A percentile compares a stretch with the other conserved stretches of the same genome.
phyloP scores from a whole-genome alignment of 2,329 filamentous ascomycete species.

The Ambrosiella cleistominuta region DNA sequence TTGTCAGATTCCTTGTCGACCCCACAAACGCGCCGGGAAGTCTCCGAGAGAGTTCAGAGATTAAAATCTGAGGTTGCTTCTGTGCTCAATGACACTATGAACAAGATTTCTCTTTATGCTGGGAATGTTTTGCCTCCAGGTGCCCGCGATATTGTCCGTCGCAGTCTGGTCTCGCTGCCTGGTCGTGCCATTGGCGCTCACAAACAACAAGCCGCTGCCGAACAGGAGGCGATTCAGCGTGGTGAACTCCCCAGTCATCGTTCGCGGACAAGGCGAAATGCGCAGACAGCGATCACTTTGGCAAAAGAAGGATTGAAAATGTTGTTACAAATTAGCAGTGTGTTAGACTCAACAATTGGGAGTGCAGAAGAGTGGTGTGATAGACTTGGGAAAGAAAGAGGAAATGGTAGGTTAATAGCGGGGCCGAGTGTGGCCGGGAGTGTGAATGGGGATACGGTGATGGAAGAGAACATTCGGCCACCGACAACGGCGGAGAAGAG shows the following conservation, averaged over 20 bases:
- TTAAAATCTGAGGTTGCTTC: conserved; percentile 57
- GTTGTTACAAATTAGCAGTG: conserved; percentile 76
- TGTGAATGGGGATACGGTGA: conserved; percentile 13
- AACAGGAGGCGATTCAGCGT: conserved; percentile 9
- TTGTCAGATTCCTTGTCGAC: background rate
- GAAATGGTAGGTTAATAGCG: conserved; percentile 14
- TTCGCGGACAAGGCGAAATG: conserved; percentile 28
- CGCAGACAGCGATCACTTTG: conserved; percentile 65
- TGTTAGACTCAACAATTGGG: conserved; percentile 74
- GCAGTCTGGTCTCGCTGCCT: conserved; percentile 69
- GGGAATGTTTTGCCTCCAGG: conserved; percentile 86
- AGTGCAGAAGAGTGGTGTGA: conserved; percentile 89
- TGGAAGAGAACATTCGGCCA: conserved; percentile 14
- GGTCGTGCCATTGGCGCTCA: conserved; percentile 63
- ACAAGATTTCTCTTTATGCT: conserved; percentile 73
- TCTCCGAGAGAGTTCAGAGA: conserved; percentile 46
- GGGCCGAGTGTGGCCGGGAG: background rate
- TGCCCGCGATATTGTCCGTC: conserved; percentile 63
- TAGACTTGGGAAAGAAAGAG: conserved; percentile 37
- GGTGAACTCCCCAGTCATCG: conserved; percentile 10
- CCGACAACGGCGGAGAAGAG: conserved; percentile 15
- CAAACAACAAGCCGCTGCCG: conserved; percentile 7
- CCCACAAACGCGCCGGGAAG: conserved; percentile 19
- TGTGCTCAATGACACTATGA: conserved; percentile 63
- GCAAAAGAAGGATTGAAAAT: conserved; percentile 86